phyloP scores from a whole-genome alignment of 2,329 filamentous ascomycete genomes.

The Rhytidhysteron rufulum region DNA sequence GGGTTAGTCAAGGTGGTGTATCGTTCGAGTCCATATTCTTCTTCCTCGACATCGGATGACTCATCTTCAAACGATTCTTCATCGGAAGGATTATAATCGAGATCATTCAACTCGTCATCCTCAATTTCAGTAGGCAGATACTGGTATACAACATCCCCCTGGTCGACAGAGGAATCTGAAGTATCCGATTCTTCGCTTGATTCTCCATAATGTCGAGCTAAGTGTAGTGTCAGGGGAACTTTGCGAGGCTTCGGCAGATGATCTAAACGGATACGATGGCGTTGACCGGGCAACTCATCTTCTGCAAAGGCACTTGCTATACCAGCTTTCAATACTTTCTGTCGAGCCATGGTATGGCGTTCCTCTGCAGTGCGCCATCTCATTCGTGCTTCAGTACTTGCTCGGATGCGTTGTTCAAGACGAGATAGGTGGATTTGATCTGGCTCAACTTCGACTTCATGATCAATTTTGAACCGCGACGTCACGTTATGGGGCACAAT shows the following conservation, averaged over 20 bases:
- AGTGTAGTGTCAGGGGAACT: too few species aligned
- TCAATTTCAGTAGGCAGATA: slow-evolving; percentile 7
- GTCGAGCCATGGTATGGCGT: too few species aligned
- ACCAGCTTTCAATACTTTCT: too few species aligned
- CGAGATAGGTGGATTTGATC: slow-evolving; percentile 13
- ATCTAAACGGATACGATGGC: too few species aligned
- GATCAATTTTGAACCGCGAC: slow-evolving; percentile 8
- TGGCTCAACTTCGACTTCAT: slow-evolving; percentile 12
- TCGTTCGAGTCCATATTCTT: slow-evolving; percentile 5
- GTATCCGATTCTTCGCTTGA: too few species aligned
- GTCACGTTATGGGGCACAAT: slow-evolving; percentile 6
- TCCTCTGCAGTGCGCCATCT: too few species aligned
- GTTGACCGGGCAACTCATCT: too few species aligned
- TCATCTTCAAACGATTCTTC: not conserved
- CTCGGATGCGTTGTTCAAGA: slow-evolving; percentile 9
- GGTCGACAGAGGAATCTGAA: too few species aligned
- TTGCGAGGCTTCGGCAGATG: too few species aligned
- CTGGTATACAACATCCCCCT: too few species aligned
- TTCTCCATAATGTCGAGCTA: too few species aligned
- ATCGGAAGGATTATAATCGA: not conserved
- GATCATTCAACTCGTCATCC: not conserved
- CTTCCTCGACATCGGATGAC: slow-evolving; percentile 1
- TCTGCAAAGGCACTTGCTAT: too few species aligned
- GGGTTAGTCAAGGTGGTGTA: slow-evolving; percentile 16
- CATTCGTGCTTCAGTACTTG: slow-evolving; percentile 7